phyloP scores from a whole-genome alignment of 805 yeast genomes.

The Blastobotrys peoriensis region DNA sequence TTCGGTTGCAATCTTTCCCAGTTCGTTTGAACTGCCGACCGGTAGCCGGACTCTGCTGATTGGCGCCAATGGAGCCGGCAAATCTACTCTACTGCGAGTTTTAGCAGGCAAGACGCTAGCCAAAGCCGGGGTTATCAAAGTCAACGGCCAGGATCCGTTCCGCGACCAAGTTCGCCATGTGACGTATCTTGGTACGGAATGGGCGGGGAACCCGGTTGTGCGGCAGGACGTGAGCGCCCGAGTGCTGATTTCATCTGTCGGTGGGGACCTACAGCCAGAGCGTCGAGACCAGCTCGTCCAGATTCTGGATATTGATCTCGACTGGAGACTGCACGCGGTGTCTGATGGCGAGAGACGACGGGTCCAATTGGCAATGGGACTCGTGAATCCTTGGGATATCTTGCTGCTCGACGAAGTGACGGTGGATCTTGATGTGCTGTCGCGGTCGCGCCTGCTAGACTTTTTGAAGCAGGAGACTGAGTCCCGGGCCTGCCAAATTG shows the following conservation, averaged over 20 bases:
- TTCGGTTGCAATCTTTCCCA: slow-evolving; percentile 60
- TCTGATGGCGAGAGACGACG: slow-evolving; percentile 95
- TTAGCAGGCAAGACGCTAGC: slow-evolving; percentile 90
- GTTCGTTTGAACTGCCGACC: slow-evolving; percentile 57
- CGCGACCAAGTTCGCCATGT: slow-evolving; percentile 42
- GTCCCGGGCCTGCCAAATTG: slow-evolving; percentile 63
- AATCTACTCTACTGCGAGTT: slow-evolving; percentile 77
- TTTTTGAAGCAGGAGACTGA: slow-evolving; percentile 73
- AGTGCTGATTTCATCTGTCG: slow-evolving; percentile 70
- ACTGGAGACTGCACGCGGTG: slow-evolving; percentile 88
- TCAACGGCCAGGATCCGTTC: slow-evolving; percentile 90
- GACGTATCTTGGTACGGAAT: slow-evolving; percentile 92
- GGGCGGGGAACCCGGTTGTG: slow-evolving; percentile 90
- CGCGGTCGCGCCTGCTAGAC: slow-evolving; percentile 63
- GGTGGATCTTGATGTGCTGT: slow-evolving; percentile 91
- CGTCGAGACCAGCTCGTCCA: slow-evolving; percentile 72
- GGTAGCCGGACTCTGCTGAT: slow-evolving; percentile 71
- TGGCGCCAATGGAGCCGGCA: slow-evolving; percentile 98
- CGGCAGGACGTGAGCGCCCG: slow-evolving; percentile 87
- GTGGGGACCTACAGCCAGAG: slow-evolving; percentile 67
- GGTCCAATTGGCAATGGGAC: slow-evolving; percentile 91
- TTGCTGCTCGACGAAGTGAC: slow-evolving; percentile 93
- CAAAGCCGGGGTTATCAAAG: slow-evolving; percentile 56
- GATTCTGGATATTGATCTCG: slow-evolving; percentile 75
- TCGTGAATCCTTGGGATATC: slow-evolving; percentile 83